These are phyloP conservation scores for Dactylis glomerata DNA, from an alignment of 176 grass and related monocot genomes.

Conservation along the genomic window DNA sequence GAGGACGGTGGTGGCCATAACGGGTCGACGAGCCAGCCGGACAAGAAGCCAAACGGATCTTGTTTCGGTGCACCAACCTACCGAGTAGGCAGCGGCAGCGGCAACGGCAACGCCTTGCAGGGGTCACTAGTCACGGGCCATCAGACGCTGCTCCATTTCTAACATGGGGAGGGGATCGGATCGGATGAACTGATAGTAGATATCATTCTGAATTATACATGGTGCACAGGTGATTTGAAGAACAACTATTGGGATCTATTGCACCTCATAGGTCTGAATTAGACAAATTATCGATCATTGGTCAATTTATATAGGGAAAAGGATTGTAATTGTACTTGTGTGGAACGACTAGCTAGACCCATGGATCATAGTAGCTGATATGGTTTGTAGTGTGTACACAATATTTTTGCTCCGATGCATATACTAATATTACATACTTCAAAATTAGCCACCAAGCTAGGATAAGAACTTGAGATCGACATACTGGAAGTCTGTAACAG, in stretches of 20 bases:
- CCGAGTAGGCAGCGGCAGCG: slow-evolving; percentile 37
- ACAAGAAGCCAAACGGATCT: slow-evolving; percentile 56
- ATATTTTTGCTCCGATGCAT: slow-evolving; percentile 25
- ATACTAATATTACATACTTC: neutral
- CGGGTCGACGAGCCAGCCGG: neutral
- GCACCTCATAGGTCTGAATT: slow-evolving; percentile 11
- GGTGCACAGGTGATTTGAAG: slow-evolving; percentile 23
- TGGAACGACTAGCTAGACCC: slow-evolving; percentile 26
- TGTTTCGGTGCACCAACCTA: slow-evolving; percentile 55
- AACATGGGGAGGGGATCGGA: slow-evolving; percentile 23
- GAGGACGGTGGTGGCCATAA: neutral
- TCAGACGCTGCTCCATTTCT: slow-evolving; percentile 60
- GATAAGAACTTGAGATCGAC: slow-evolving; percentile 5
- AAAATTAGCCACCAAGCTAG: slow-evolving; percentile 22
- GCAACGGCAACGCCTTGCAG: slow-evolving; percentile 35
- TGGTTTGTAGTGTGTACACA: slow-evolving; percentile 44
- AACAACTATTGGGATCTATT: neutral
- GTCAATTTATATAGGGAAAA: slow-evolving; percentile 19
- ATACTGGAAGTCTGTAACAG: neutral
- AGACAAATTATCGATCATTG: slow-evolving; percentile 7
- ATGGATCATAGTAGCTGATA: slow-evolving; percentile 9
- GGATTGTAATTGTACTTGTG: slow-evolving; percentile 30
- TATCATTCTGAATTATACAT: neutral
- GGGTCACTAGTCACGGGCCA: slow-evolving; percentile 37
- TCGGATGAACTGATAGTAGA: slow-evolving; percentile 40